A percentile compares a stretch with the other conserved stretches of the same genome.
phyloP scores from a whole-genome alignment of 2,329 filamentous ascomycete genomes.

The Cladophialophora yegresii region DNA sequence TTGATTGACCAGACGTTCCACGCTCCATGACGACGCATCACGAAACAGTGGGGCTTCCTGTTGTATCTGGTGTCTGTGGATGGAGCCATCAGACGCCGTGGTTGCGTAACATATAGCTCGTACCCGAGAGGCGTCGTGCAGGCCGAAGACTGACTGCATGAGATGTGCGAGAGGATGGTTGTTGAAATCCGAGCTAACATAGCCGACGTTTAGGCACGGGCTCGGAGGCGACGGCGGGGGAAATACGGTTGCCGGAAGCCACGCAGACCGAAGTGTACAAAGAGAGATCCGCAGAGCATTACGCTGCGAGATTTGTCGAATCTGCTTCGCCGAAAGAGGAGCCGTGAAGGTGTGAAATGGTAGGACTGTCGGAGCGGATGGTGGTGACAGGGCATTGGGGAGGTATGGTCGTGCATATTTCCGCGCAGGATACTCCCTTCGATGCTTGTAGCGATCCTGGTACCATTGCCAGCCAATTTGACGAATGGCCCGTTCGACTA shows the following conservation, averaged over 20 bases:
- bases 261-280: constrained; percentile 80
- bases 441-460: constrained; percentile 71
- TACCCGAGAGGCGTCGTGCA: constrained; percentile 73
- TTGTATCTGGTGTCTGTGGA: constrained; percentile 91
- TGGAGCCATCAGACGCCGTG: constrained; percentile 82
- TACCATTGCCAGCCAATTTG: constrained; percentile 84
- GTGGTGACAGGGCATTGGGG: constrained; percentile 71
- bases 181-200: constrained; percentile 98
- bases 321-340: constrained; percentile 84
- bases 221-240: constrained; percentile 79
- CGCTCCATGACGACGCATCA: constrained; percentile 82
- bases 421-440: constrained; percentile 57
- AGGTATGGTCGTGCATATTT: constrained; percentile 73
- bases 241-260: constrained; percentile 80
- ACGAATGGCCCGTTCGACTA: constrained; percentile 81
- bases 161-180: constrained; percentile 95
- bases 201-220: constrained; percentile 86
- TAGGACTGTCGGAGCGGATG: constrained; percentile 87
- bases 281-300: constrained; percentile 92
- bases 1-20: constrained; percentile 80
- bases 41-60: constrained; percentile 86
- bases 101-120: constrained; percentile 95
- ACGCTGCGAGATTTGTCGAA: constrained; percentile 89
- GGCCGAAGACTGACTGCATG: constrained; percentile 97
- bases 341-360: constrained; percentile 98